Evolutionary conservation across 768 basidiomycete species (phyloP).

Genomic region (Lactarius pseudohatsudake): DNA sequence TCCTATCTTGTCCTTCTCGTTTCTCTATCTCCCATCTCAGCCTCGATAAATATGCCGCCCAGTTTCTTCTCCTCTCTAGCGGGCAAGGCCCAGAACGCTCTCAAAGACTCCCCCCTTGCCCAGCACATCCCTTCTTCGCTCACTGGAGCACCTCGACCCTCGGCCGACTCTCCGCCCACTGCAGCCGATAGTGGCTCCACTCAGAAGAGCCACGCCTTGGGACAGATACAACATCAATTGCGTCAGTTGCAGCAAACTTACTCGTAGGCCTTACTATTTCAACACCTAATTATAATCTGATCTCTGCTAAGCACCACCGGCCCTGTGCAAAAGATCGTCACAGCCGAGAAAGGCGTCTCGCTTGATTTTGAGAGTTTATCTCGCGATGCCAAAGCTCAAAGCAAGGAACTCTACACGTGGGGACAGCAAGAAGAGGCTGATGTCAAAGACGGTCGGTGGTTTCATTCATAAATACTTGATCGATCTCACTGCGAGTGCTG

Average conservation of each 20-base stretch:
- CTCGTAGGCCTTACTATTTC: slow-evolving; percentile 42
- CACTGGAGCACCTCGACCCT: slow-evolving; percentile 40
- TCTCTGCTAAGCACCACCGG: slow-evolving; percentile 47
- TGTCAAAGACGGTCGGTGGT: slow-evolving; percentile 70
- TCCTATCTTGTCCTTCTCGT: slow-evolving; percentile 21
- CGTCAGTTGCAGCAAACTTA: slow-evolving; percentile 75
- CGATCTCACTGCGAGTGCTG: background rate
- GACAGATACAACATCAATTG: slow-evolving; percentile 68
- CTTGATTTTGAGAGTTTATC: slow-evolving; percentile 69
- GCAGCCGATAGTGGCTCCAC: slow-evolving; percentile 28
- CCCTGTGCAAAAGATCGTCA: slow-evolving; percentile 78
- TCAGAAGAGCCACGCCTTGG: slow-evolving; percentile 56
- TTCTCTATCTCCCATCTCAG: slow-evolving; percentile 28
- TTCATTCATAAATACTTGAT: background rate
- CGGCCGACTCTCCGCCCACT: slow-evolving; percentile 21
- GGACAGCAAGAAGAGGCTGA: slow-evolving; percentile 71
- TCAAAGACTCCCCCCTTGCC: slow-evolving; percentile 60
- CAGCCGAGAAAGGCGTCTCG: slow-evolving; percentile 72
- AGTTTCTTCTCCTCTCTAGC: slow-evolving; percentile 65
- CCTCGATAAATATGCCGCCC: slow-evolving; percentile 49
- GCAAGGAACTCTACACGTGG: slow-evolving; percentile 87
- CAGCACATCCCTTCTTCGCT: slow-evolving; percentile 50
- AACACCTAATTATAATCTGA: background rate
- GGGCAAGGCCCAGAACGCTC: slow-evolving; percentile 74
- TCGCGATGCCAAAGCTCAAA: slow-evolving; percentile 66